Evolutionary conservation across 441 rosid species (phyloP), one percentile per base, ranked within the genome.

Genomic region (Gossypium schwendimanii): DNA sequence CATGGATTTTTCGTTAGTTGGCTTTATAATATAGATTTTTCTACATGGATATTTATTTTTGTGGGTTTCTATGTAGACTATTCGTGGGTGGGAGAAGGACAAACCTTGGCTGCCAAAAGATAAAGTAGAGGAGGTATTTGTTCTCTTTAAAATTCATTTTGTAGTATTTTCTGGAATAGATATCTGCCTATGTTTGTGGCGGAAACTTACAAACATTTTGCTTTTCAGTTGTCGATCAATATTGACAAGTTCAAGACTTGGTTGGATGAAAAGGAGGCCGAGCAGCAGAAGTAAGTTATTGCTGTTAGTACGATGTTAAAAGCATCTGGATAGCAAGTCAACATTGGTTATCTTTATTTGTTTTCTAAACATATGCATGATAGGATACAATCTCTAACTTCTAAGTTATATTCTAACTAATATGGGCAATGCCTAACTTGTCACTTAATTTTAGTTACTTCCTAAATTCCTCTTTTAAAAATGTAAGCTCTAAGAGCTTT

Each of bases 31-130:
- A 2, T 33, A 66, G 23, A 10, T 36, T 1, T 10, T 17, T 3
- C 36, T 8, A 26, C 21, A 81, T 70, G 77, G 20, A 77, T 70
- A 49, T 71, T 15, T 74, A 24, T 63, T 24, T 54, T 28, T 69
- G 71, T 74, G 75, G 50, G 23, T 74, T 72, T 69, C 72, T 70
- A 76, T 88, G 80, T 88, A 95, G 99, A 89, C 77, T 54, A 81
- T 85, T 60, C 70, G 67, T 75, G 88, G 75, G 67, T 95, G 99
- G 99, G 92, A 86, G 77, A 72, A 77, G 1, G 86, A 85, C 70
- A 95, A 93, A 77, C 83, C 95, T 50, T 95, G 98, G 98, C 92
- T 95, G 85, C 96, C 98, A 3, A 90, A 84, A 79, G 89, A 84
- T 45, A 89, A 73, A 82, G 80, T 89, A 77, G 85, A 87, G 52